Evolutionary conservation across 208 protist genomes (phyloP), one percentile per base, ranked within the genome.

Genomic region (Porcisia deanei): DNA sequence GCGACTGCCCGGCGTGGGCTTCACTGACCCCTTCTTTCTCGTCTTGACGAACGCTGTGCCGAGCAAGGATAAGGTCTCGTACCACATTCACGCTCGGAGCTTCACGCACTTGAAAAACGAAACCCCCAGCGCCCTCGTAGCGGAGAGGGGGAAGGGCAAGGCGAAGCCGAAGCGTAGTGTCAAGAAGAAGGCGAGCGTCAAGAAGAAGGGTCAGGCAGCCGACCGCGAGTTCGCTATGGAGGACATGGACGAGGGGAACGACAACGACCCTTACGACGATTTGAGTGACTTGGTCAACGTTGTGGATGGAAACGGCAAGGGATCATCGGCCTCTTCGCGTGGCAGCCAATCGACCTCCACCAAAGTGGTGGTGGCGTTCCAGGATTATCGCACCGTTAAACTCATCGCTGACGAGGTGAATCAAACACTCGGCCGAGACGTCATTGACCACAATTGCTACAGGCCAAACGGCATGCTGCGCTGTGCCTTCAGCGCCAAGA

Each of bases 401-500:
- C 88, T 94, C 34, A 77, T 96, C 59, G 88, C 87, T 10, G 88
- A 96, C 30, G 88, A 96, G 79, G 84, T 96, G 57, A 96, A 96
- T 66, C 81, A 88, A 57, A 89, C 87, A 0, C 63, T 96, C 18
- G 89, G 89, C 30, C 78, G 80, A 8, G 85, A 85, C 25, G 64
- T 94, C 5, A 85, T 96, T 34, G 91, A 96, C 79, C 79, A 80
- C 67, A 84, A 81, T 52, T 94, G 89, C 82, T 96, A 96, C 75
- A 86, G 91, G 22, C 73, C 73, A 7, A 83, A 89, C 71, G 91
- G 89, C 65, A 92, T 93, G 91, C 82, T 96, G 79, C 91, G 91
- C 58, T 94, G 89, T 75, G 91, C 89, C 41, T 96, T 86, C 73
- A 93, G 85, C 69, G 77, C 75, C 30, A 96, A 96, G 71, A 58